Evolutionary conservation across 495 filamentous ascomycete species (phyloP), one percentile per base, ranked within the genome.

Genomic region (Hyaloscypha finlandica): DNA sequence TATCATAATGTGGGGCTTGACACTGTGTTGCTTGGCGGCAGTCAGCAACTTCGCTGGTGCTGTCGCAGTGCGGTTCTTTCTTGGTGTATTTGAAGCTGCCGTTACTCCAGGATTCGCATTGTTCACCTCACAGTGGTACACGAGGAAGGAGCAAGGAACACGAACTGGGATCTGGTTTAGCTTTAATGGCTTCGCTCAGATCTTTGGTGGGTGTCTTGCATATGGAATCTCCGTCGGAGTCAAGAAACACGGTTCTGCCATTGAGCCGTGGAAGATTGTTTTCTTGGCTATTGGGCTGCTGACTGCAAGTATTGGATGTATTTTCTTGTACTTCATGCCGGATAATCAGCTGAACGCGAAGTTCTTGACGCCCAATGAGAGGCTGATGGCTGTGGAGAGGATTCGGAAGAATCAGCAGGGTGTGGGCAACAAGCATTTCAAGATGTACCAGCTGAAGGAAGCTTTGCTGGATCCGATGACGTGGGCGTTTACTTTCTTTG

Each of bases 101-200:
- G 86, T 89, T 5, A 87, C 85, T 9, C 87, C 87, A 8, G 87
- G 84, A 1, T 89, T 90, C 69, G 86, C 85, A 1, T 76, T 89
- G 8, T 78, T 90, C 66, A 87, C 87, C 3, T 84, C 81, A n/a
- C 73, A 88, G 77, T 90, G 87, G 86, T 90, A 89, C 64, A 88
- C 84, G 6, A 83, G 84, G 68, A 67, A 74, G 67, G 87, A 90
- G 73, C 87, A 89, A 70, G 75, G 75, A 0, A 69, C 80, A 68
- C 64, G 76, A 75, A 56, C 81, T 2, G 81, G 79, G 30, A 84
- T 83, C 76, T 75, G 74, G 68, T 81, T 78, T 54, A 77, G 74
- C 20, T 77, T 76, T 63, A 80, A 81, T 61, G 80, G 76, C 12
- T 73, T 79, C 53, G 72, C 72, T 0, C 78, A 74, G 71, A 77